Base-by-base conservation (phyloP, 2,329 filamentous ascomycete species). In the Keithomyces neogunnii region DNA sequence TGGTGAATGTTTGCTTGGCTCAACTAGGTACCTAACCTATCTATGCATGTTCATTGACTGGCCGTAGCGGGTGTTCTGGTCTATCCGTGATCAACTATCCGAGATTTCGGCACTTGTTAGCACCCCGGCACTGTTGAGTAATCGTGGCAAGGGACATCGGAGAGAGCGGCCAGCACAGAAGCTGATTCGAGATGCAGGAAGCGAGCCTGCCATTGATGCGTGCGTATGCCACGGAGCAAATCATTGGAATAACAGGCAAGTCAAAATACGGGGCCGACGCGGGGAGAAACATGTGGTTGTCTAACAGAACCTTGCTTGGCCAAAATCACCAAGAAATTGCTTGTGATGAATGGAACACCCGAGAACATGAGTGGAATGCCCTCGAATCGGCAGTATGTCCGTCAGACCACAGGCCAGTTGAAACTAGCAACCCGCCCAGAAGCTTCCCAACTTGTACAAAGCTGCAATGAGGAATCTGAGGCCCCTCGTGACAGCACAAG, bases 401-500 rank as follows among this genome's bases (percentile, higher is more conserved):
- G 47, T 31, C 47, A 42, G 47, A 13, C 19, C 19, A 19, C 19
- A 19, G 36, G 19, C 36, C 11, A 39, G 33, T 35, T 35, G 5
- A 35, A n/a, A 40, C 35, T 13, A 6, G 6, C 5, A 4, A 26
- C 36, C 38, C 19, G 19, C 19, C 19, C 19, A 19, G 38, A n/a
- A 48, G 36, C 11, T 19, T 19, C 19, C 1, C 19, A 19, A 19
- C 19, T 19, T 19, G 19, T 19, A 19, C 5, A 7, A 31, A 32
- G n/a, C 39, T 49, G 38, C 5, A 49, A 32, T 44, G 29, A 29
- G 38, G 19, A 49, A 44, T 49, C 47, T 30, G 47, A 38, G 51
- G 51, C 47, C 51, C 43, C 51, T 51, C 51, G 51, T 52, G 47
- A 52, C 46, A 32, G 30, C 31, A n/a, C 44, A 35, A 36, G 26